Base-by-base conservation (phyloP, 2,329 filamentous ascomycete species). In the Colletotrichum filicis region DNA sequence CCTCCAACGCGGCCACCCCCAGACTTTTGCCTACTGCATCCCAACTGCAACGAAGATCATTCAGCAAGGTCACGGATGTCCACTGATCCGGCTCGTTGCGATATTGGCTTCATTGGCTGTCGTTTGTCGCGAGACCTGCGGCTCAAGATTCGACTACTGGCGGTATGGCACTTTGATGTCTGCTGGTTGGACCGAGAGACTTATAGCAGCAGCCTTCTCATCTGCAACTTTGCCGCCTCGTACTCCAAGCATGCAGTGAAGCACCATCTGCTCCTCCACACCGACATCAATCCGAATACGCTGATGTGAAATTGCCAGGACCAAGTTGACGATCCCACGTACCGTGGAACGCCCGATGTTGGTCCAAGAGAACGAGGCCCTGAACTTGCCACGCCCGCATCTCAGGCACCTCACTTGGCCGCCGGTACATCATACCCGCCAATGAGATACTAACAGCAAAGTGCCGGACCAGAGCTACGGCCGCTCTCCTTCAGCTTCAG, bases 1-100 rank as follows among this genome's bases (percentile, higher is more conserved):
- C 12, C 7, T 22, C 22, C 46, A 32, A 35, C 32, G 11, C 53
- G 22, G 52, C n/a, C 24, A 12, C 37, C 28, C 37, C 37, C 22
- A 22, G 4, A 32, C 12, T 30, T 30, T 30, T 35, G 42, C 30
- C 58, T 46, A 37, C 30, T 53, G n/a, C 37, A 53, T 59, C 30
- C 37, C 35, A n/a, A n/a, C 57, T 62, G 35, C 64, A 35, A 58
- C 52, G 28, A 61, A 37, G 37, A 52, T 30, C 57, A 67, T 58
- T 35, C 49, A 46, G 57, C 12, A 49, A 52, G 19, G 14, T 24
- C 46, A 12, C 52, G 35, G 58, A 14, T 52, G 22, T 16, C 30
- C 28, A 42, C 14, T 63, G 58, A 68, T 63, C 30, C 69, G 66
- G 65, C 30, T 63, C 42, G 28, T 49, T 56, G 59, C 37, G 69